Conservation (phyloP, 441 rosid species). For the Viola pubescens region DNA sequence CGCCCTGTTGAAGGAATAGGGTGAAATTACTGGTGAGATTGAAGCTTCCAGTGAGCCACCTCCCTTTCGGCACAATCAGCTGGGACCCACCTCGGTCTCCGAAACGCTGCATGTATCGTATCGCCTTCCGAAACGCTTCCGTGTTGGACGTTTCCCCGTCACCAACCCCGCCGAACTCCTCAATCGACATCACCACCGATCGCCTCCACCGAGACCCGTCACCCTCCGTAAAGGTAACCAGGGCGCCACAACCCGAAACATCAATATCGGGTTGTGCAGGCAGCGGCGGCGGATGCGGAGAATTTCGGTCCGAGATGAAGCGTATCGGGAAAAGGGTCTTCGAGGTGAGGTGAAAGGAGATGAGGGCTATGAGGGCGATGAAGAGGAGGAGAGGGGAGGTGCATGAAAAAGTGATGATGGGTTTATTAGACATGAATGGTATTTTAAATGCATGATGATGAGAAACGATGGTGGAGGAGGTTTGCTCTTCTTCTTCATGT, state of each 20-base stretch:
- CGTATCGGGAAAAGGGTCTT: slow-evolving; percentile 30
- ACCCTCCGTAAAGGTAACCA: slow-evolving; percentile 39
- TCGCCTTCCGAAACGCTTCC: slow-evolving; percentile 57
- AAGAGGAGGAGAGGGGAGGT: slow-evolving; percentile 44
- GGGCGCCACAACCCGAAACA: background rate
- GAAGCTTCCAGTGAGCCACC: slow-evolving; percentile 84
- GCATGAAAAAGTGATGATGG: slow-evolving; percentile 35
- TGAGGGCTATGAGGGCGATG: slow-evolving; percentile 37
- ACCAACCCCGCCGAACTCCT: slow-evolving; percentile 83
- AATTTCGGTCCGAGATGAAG: background rate
- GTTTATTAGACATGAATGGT: too few relatives aligned
- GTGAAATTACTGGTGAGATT: slow-evolving; percentile 85
- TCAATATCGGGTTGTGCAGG: background rate
- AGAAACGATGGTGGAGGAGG: too few relatives aligned
- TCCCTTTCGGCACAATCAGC: slow-evolving; percentile 68
- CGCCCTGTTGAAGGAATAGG: slow-evolving; percentile 64
- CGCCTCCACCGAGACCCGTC: slow-evolving; percentile 26
- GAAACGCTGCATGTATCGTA: slow-evolving; percentile 40
- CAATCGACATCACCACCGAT: slow-evolving; percentile 51
- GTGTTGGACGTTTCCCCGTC: slow-evolving; percentile 76
- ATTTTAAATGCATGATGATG: too few relatives aligned
- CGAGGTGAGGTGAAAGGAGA: slow-evolving; percentile 55
- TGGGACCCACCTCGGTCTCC: slow-evolving; percentile 50
- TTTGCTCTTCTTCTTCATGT: too few relatives aligned
- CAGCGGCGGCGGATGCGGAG: slow-evolving; percentile 5